phyloP scores from a whole-genome alignment of 345 rosid species.

The Atalantia buxifolia region DNA sequence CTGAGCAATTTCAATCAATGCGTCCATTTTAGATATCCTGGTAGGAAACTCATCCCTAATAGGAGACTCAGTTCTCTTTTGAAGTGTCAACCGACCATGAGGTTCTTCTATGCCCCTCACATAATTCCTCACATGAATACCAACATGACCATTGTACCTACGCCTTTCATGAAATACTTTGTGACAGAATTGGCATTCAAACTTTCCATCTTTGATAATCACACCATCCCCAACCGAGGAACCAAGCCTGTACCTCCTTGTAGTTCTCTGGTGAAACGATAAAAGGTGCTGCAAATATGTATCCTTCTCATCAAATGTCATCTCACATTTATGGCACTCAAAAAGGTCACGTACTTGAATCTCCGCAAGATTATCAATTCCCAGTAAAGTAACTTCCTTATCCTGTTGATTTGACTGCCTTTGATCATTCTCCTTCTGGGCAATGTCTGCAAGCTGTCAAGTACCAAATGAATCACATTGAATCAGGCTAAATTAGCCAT shows the following conservation, averaged over 20 bases:
- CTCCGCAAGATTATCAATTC: constrained; percentile 51
- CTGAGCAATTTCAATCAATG: constrained; percentile 81
- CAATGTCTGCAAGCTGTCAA: constrained; percentile 32
- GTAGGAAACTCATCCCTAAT: constrained; percentile 35
- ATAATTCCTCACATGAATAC: constrained; percentile 68
- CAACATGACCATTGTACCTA: constrained; percentile 67
- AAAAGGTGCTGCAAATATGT: constrained; percentile 66
- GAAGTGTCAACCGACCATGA: constrained; percentile 34
- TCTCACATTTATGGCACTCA: constrained; percentile 66
- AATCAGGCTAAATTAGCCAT: constrained; percentile 12
- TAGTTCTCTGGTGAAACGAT: constrained; percentile 61
- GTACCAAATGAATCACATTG: constrained; percentile 8
- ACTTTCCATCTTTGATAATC: constrained; percentile 69
- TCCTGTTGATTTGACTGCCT: constrained; percentile 22
- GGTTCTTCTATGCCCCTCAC: constrained; percentile 60
- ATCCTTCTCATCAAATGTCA: constrained; percentile 63
- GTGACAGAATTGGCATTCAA: constrained; percentile 80
- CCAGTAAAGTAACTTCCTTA: constrained; percentile 34
- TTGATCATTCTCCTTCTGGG: constrained; percentile 31
- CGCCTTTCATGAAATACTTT: constrained; percentile 73
- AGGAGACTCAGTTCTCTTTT: constrained; percentile 31
- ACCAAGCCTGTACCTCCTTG: constrained; percentile 61
- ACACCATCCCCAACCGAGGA: constrained; percentile 79
- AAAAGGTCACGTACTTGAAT: constrained; percentile 58
- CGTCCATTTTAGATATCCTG: constrained; percentile 77